These are phyloP conservation scores for Phytophthora colocasiae DNA, from an alignment of 352 stramenopile genomes.

Conservation along the genomic window DNA sequence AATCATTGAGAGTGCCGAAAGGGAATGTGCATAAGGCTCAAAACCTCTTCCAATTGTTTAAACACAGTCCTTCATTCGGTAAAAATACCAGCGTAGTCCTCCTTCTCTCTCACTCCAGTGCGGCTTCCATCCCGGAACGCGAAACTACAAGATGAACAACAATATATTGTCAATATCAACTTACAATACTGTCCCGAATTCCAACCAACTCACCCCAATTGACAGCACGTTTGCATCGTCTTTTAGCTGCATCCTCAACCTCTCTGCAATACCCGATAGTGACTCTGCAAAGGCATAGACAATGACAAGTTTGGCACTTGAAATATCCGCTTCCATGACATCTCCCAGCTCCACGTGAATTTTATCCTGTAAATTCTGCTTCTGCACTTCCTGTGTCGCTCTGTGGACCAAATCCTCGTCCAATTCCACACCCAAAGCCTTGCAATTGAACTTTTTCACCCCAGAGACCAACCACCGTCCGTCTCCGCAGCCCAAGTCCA, in stretches of 20 bases:
- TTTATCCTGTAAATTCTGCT: conserved; percentile 33
- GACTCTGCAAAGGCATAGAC: conserved; percentile 88
- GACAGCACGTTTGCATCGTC: conserved; percentile 64
- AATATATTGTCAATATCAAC: background rate
- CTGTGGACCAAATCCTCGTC: conserved; percentile 57
- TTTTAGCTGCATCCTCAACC: conserved; percentile 51
- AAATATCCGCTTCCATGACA: conserved; percentile 65
- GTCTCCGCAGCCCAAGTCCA: conserved; percentile 86
- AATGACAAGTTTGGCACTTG: conserved; percentile 68
- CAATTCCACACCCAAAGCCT: conserved; percentile 76
- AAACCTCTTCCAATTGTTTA: background rate
- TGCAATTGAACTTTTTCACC: conserved; percentile 62
- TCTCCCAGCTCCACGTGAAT: conserved; percentile 66
- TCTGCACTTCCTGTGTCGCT: conserved; percentile 36
- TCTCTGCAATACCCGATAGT: conserved; percentile 64
- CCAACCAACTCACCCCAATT: conserved; percentile 60
- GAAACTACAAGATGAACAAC: conserved; percentile 59
- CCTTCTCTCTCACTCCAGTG: conserved; percentile 54
- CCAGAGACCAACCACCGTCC: conserved; percentile 79
- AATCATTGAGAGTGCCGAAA: background rate
- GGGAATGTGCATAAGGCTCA: background rate
- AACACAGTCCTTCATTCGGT: conserved; percentile 49
- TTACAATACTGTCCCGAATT: background rate
- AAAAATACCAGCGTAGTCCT: conserved; percentile 81
- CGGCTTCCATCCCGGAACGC: conserved; percentile 72